These are phyloP conservation scores for Eustoma russellianum DNA, from an alignment of 257 asterid species.

Conservation along the genomic window DNA sequence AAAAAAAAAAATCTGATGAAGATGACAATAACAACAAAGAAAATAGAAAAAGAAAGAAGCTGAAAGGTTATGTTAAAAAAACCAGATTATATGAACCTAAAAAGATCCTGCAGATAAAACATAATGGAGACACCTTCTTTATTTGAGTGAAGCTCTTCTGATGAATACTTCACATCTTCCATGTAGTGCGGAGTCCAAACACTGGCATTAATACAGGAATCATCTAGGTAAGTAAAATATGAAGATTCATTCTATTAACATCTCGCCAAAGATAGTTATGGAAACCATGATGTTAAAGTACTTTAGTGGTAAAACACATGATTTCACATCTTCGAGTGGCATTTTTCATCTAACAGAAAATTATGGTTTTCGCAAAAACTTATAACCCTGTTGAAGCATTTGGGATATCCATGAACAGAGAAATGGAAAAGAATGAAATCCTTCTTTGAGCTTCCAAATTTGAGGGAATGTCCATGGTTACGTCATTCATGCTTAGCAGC, in stretches of 20 bases:
- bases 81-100: slow-evolving; percentile 45
- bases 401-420: too few species aligned
- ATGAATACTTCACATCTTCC: slow-evolving; percentile 86
- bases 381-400: too few species aligned
- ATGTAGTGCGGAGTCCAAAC: slow-evolving; percentile 82
- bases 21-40: not conserved
- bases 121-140: slow-evolving; percentile 75
- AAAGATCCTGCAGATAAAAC: slow-evolving; percentile 80
- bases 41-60: not conserved
- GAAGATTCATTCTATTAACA: not conserved
- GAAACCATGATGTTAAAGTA: not conserved
- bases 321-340: too few species aligned
- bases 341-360: too few species aligned
- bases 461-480: slow-evolving; percentile 70
- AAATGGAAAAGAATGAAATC: slow-evolving; percentile 76
- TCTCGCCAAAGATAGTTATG: not conserved
- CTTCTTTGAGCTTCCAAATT: slow-evolving; percentile 87
- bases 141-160: slow-evolving; percentile 70
- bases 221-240: slow-evolving; percentile 13
- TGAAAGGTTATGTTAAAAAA: not conserved
- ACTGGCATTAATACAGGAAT: slow-evolving; percentile 26
- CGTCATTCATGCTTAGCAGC: slow-evolving; percentile 75
- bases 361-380: too few species aligned
- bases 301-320: not conserved
- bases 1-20: slow-evolving; percentile 58